Evolutionary conservation across 2,329 filamentous ascomycete genomes (phyloP).

Genomic region (Xylariaceae sp.): DNA sequence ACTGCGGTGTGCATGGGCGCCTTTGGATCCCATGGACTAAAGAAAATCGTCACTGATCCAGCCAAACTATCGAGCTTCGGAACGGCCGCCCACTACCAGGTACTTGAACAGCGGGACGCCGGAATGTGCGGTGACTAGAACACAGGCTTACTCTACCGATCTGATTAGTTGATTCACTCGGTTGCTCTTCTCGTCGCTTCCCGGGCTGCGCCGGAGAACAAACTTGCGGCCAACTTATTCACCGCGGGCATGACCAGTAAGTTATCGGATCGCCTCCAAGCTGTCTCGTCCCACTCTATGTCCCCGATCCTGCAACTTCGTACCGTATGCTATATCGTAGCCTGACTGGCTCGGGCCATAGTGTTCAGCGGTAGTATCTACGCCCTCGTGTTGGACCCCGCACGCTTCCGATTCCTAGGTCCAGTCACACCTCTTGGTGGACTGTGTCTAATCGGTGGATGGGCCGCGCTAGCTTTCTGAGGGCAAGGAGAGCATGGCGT

Average conservation of each 20-base stretch:
- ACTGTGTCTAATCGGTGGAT: constrained; percentile 62
- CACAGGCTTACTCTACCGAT: background rate
- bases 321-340: background rate
- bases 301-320: background rate
- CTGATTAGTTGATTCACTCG: constrained; percentile 58
- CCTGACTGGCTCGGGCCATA: background rate
- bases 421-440: constrained; percentile 66
- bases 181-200: constrained; percentile 56
- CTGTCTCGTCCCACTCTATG: background rate
- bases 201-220: constrained; percentile 51
- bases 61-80: constrained; percentile 57
- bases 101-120: constrained; percentile 26
- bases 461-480: constrained; percentile 44
- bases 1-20: constrained; percentile 60
- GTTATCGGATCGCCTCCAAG: background rate
- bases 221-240: constrained; percentile 56
- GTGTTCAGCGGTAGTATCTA: constrained; percentile 67
- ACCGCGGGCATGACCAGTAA: constrained; percentile 58
- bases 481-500: too few species aligned
- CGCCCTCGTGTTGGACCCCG: constrained; percentile 59
- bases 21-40: constrained; percentile 67
- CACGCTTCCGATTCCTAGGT: constrained; percentile 57
- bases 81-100: constrained; percentile 68
- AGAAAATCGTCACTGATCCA: constrained; percentile 58
- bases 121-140: background rate